phyloP scores from a whole-genome alignment of 306 rosid species.

The Begonia masoniana region DNA sequence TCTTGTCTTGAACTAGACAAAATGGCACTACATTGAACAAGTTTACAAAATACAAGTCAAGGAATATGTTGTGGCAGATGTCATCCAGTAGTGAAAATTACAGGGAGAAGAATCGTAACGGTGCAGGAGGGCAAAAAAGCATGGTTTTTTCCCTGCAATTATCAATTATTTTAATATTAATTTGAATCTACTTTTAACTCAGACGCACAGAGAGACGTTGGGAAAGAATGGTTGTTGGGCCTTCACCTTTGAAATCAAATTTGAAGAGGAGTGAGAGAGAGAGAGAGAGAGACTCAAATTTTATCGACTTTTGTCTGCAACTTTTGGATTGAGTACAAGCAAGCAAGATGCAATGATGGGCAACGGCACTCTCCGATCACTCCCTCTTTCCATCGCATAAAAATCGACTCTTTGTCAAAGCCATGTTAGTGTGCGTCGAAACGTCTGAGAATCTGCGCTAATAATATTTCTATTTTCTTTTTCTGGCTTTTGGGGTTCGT shows the following conservation, averaged over 20 bases:
- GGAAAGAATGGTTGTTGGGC: slow-evolving; percentile 18
- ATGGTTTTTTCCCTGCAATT: slow-evolving; percentile 10
- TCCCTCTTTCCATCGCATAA: neutral
- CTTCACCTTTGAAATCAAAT: slow-evolving; percentile 33
- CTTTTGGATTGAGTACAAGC: slow-evolving; percentile 1
- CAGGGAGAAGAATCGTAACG: too few relatives aligned
- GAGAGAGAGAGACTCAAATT: slow-evolving; percentile 1
- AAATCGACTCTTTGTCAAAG: slow-evolving; percentile 1
- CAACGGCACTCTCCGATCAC: neutral
- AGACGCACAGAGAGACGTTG: slow-evolving; percentile 50
- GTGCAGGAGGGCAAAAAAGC: neutral
- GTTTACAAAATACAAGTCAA: too few relatives aligned
- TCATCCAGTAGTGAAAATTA: too few relatives aligned
- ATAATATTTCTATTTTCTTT: slow-evolving; percentile 6
- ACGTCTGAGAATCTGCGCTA: slow-evolving; percentile 7
- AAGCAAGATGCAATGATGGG: slow-evolving; percentile 8
- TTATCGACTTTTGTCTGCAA: slow-evolving; percentile 1
- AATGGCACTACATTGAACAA: too few relatives aligned
- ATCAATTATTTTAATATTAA: slow-evolving; percentile 16
- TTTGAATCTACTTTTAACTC: slow-evolving; percentile 33
- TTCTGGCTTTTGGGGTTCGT: slow-evolving; percentile 23
- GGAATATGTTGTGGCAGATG: too few relatives aligned
- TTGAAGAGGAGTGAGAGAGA: slow-evolving; percentile 5
- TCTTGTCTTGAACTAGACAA: too few relatives aligned
- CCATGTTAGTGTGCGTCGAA: slow-evolving; percentile 15